Conservation (phyloP, 2,329 filamentous ascomycete genomes). For the Mycosphaerelloides madeirae region DNA sequence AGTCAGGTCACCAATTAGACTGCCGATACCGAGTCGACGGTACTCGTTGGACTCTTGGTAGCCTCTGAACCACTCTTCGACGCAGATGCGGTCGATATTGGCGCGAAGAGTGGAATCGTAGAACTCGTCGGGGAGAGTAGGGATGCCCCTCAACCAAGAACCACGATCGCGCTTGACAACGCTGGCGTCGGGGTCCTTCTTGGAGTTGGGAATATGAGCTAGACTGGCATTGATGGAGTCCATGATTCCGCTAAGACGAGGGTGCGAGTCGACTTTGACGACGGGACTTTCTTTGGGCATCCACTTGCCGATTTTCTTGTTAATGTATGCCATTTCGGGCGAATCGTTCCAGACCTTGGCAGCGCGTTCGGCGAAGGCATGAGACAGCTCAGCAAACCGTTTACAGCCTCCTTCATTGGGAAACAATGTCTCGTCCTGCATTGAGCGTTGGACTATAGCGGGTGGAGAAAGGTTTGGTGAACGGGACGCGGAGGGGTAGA, state of each 20-base stretch:
- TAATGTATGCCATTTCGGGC: conserved; percentile 78
- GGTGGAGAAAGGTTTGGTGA: conserved; percentile 41
- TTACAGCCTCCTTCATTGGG: conserved; percentile 48
- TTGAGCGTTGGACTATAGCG: conserved; percentile 42
- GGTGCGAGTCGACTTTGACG: conserved; percentile 78
- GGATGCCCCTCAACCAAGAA: too few species aligned
- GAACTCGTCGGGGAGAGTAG: conserved; percentile 62
- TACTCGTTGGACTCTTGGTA: conserved; percentile 83
- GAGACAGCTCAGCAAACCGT: conserved; percentile 44
- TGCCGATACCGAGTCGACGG: conserved; percentile 81
- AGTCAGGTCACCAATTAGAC: conserved; percentile 76
- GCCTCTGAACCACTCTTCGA: conserved; percentile 90
- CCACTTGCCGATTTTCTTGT: conserved; percentile 71
- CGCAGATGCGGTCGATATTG: conserved; percentile 67
- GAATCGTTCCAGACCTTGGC: conserved; percentile 51
- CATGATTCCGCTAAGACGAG: conserved; percentile 83
- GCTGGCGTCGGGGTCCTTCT: conserved; percentile 64
- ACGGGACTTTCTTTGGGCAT: conserved; percentile 66
- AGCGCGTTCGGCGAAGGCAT: conserved; percentile 45
- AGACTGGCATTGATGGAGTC: conserved; percentile 87
- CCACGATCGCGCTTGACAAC: too few species aligned
- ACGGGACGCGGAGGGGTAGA: conserved; percentile 43
- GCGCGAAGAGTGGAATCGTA: conserved; percentile 69
- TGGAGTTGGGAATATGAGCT: conserved; percentile 76
- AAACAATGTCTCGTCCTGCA: conserved; percentile 47